Base-by-base conservation (phyloP, 2,329 filamentous ascomycete species). In the Trichoderma oligosporum region DNA sequence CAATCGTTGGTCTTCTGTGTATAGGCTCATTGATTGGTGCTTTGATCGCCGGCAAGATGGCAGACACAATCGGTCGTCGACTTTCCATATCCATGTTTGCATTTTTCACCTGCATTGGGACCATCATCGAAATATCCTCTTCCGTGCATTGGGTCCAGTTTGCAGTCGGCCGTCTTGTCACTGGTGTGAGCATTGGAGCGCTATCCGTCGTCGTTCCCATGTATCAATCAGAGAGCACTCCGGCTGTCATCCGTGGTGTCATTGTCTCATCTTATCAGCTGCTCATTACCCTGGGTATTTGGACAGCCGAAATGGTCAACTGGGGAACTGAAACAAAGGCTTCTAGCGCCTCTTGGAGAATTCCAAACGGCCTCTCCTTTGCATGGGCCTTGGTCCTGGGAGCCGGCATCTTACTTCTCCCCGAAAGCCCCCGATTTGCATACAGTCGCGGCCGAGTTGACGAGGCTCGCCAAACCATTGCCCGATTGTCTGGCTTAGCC, bases 221-320 rank as follows among this genome's bases (percentile, higher is more conserved):
- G 51, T 55, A 55, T 24, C 51, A 55, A 31, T 55, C 51, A 7
- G 51, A 55, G 16, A 55, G 51, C 16, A 55, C 51, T 24, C 51
- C 51, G 3, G 51, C 51, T 3, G 41, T 55, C 22, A 55, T 55
- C 51, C 51, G 51, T 14, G 51, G 51, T 55, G 51, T 55, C 51
- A 55, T 55, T 16, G 31, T 55, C 22, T 55, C 51, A 7, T 55
- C 51, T 5, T 55, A 55, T 41, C 51, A 55, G 41, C 31, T 55
- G n/a, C 51, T 55, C 22, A 55, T 55, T 12, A 55, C 51, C 22
- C 11, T 55, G 31, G 51, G 51, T 29, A 55, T 55, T 31, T 55
- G 51, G 51, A 55, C 51, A 1, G 51, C 51, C 14, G 51, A 55
- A 20, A 55, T 55, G 51, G 51, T 55, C 41, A 46, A 55, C 41